Evolutionary conservation across 257 asterid species (phyloP).

Genomic region (Solanum virginianum): DNA sequence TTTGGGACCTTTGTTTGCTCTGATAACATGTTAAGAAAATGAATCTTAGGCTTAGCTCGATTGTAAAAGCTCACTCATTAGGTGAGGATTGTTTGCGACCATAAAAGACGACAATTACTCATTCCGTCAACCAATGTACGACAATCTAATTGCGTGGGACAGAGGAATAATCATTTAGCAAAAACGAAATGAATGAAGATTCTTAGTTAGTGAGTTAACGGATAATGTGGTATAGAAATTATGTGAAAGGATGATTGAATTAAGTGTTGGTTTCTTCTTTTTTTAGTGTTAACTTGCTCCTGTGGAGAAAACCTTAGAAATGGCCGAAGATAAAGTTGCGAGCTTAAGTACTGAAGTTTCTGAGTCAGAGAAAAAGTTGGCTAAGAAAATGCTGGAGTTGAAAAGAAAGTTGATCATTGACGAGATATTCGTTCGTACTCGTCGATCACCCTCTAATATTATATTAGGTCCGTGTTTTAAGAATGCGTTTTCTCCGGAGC

Average conservation of each 20-base stretch:
- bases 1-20: not conserved
- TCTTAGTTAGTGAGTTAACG: not conserved
- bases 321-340: not conserved
- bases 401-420: not conserved
- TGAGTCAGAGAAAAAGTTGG: not conserved
- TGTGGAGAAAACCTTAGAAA: not conserved
- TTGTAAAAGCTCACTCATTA: not conserved
- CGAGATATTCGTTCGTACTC: not conserved
- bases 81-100: not conserved
- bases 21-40: not conserved
- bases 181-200: not conserved
- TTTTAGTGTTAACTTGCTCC: not conserved
- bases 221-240: not conserved
- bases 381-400: not conserved
- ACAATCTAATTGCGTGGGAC: not conserved
- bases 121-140: not conserved
- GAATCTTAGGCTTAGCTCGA: not conserved
- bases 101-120: not conserved
- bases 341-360: not conserved
- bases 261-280: not conserved
- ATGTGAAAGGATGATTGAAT: not conserved
- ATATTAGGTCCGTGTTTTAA: slow-evolving; percentile 5
- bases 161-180: not conserved
- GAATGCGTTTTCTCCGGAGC: not conserved
- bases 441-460: not conserved